Base-by-base conservation (phyloP, 2,329 filamentous ascomycete species). In the Xylariaceae sp. region DNA sequence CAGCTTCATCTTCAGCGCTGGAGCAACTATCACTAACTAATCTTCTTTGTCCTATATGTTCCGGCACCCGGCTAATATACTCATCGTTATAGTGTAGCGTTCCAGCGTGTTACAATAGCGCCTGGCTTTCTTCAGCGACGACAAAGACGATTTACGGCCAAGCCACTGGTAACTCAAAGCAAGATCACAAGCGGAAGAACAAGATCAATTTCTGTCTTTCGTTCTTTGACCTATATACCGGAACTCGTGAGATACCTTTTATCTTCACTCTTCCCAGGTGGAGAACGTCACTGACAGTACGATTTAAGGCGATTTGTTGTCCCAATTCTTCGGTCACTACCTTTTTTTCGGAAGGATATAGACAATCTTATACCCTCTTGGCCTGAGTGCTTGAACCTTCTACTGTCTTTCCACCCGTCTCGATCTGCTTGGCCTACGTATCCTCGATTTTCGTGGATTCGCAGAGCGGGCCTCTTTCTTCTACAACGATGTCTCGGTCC, bases 401-500 rank as follows among this genome's bases (percentile, higher is more conserved):
- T 27, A 27, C 22, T 27, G 22, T 27, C 22, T 7, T 27, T 7
- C 22, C 4, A 27, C 22, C 22, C 22, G 22, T 27, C 22, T 27
- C 22, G 22, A 7, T 27, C 22, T 27, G 22, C 22, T 7, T 27
- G 22, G 22, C 22, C 7, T 27, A 5, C 22, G 22, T 27, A 27
- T 27, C 22, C 22, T 27, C 22, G 22, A 27, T 7, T 27, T 27
- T 7, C 22, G 22, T 27, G 22, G 22, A 27, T 27, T 27, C 22
- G 22, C 22, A 27, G 22, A 27, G 22, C 22, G 22, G 22, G 7
- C 22, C 22, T 4, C 22, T 27, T 27, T 7, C 22, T 27, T 27
- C 22, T 27, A 27, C 22, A 39, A 57, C 39, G 63, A 82, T 83
- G 80, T 82, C 80, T 66, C 80, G 79, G 64, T 65, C 78, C 51